phyloP scores from a whole-genome alignment of 2,329 filamentous ascomycete genomes.

The Penicillium sp. region DNA sequence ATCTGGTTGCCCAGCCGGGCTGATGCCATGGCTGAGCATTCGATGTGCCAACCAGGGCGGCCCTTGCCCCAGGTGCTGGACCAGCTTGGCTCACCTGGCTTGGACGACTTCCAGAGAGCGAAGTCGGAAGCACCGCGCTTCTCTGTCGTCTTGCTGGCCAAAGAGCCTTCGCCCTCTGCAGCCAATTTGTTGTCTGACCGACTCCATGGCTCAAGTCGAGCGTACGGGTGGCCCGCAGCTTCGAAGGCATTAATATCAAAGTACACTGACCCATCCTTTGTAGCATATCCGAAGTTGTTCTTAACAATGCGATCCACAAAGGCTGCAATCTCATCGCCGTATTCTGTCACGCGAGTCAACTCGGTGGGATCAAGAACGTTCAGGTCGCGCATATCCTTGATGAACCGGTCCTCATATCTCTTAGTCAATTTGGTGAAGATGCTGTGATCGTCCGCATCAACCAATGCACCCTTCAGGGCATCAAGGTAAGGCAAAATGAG shows the following conservation, averaged over 20 bases:
- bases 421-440: constrained; percentile 86
- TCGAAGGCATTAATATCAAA: constrained; percentile 90
- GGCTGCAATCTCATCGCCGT: constrained; percentile 77
- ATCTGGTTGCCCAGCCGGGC: constrained; percentile 80
- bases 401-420: constrained; percentile 83
- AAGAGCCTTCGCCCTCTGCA: constrained; percentile 84
- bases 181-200: constrained; percentile 77
- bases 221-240: constrained; percentile 78
- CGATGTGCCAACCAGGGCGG: constrained; percentile 93
- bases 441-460: constrained; percentile 61
- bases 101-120: constrained; percentile 89
- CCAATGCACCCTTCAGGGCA: constrained; percentile 53
- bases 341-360: constrained; percentile 88
- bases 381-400: constrained; percentile 79
- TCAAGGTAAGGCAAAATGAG: constrained; percentile 83
- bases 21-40: constrained; percentile 94
- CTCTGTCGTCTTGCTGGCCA: constrained; percentile 58
- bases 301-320: constrained; percentile 81
- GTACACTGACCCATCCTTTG: constrained; percentile 79
- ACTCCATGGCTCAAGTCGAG: constrained; percentile 79
- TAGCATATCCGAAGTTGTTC: constrained; percentile 80
- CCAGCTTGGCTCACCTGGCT: constrained; percentile 90
- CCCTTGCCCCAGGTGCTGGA: constrained; percentile 82
- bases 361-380: constrained; percentile 82
- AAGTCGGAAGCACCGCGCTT: constrained; percentile 84